phyloP scores from a whole-genome alignment of 208 protist genomes.

The Leptomonas pyrrhocoris region DNA sequence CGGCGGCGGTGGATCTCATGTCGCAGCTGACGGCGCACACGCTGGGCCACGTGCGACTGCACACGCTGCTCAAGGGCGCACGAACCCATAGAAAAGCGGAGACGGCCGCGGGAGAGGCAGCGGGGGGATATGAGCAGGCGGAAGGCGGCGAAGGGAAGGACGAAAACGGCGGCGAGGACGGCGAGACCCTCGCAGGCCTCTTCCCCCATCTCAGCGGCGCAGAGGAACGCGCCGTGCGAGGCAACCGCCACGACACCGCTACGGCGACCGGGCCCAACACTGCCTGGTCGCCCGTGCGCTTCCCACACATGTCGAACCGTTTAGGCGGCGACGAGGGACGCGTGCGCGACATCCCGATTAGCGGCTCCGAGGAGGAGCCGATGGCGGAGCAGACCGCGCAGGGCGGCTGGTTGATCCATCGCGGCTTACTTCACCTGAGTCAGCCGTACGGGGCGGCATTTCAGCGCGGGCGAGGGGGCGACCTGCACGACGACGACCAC shows the following conservation, averaged over 20 bases:
- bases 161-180: not conserved
- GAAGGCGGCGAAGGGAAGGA: not conserved
- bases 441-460: constrained; percentile 2
- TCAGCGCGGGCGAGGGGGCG: not conserved
- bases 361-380: not conserved
- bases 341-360: not conserved
- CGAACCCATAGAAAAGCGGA: not conserved
- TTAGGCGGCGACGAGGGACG: not conserved
- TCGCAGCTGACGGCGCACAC: constrained; percentile 31
- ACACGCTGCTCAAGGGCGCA: not conserved
- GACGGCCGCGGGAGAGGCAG: not conserved
- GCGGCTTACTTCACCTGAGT: not conserved
- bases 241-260: not conserved
- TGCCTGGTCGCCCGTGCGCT: not conserved
- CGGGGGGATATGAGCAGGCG: not conserved
- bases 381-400: not conserved
- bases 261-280: not conserved
- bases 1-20: constrained; percentile 39
- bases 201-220: not conserved
- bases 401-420: not conserved
- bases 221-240: not conserved
- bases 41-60: constrained; percentile 19
- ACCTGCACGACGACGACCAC: not conserved
- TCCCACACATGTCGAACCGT: not conserved
- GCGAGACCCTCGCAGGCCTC: not conserved